Base-by-base conservation (phyloP, 2,329 filamentous ascomycete genomes). In the Penicillium sp. region DNA sequence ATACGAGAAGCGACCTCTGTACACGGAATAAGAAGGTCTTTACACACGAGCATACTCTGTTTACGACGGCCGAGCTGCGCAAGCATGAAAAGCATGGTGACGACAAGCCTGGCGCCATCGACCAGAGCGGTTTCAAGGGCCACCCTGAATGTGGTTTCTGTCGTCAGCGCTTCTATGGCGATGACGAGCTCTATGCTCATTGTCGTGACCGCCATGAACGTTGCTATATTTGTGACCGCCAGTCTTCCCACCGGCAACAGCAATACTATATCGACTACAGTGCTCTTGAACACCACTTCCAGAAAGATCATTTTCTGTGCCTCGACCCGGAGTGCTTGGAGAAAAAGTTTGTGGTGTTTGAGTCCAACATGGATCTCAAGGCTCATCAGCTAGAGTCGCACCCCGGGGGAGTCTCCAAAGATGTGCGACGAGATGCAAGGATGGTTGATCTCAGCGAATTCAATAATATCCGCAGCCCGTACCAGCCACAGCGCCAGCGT, bases 311-410 rank as follows among this genome's bases (percentile, higher is more conserved):
- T 64, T 95, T 83, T 59, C 71, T 90, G 1, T 98, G 93, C 60
- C 66, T 79, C 5, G 89, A 98, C 56, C 76, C 78, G 38, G 90
- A 95, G 59, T 98, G 93, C 58, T 63, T 93, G 59, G 93, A 97
- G 55, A 95, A 95, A 78, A 97, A 96, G 63, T 96, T 97, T 61
- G 86, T 97, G 19, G 93, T 97, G 1, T 98, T 98, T 54, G 87
- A 88, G 39, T 90, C 89, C 0, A 87, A 96, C 58, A 83, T 98
- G 74, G 93, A 98, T 58, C 71, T 98, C 32, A 94, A 97, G 64
- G 93, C 86, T 3, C 93, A 98, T 67, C 87, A 94, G 62, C 69
- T 98, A 7, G 84, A 86, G 54, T 79, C 83, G 38, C 93, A 98
- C 60, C 87, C 83, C 0, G 81, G 83, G 53, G 80, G 83, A 0